Evolutionary conservation across 208 protist genomes (phyloP).

Genomic region (Angomonas ambiguus): DNA sequence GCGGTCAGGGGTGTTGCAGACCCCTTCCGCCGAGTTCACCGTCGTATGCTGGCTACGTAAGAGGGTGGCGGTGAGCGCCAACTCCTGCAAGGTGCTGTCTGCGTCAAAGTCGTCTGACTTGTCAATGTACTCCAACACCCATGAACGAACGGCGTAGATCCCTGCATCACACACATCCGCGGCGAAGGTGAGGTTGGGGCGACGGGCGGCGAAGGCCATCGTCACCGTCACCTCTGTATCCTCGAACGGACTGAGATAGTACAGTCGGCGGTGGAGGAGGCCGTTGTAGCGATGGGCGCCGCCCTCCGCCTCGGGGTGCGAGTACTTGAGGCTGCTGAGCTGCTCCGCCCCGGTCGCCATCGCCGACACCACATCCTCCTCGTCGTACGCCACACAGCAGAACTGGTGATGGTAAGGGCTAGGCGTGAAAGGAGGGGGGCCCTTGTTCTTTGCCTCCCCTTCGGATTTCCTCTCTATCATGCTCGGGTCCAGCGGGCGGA

Average conservation of each 20-base stretch:
- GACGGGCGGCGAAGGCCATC: conserved; percentile 55
- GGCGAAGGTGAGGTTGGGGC: conserved; percentile 63
- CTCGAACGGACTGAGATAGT: conserved; percentile 59
- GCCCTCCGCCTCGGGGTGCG: background rate
- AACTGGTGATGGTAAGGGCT: background rate
- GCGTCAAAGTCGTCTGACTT: conserved; percentile 28
- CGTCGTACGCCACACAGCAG: conserved; percentile 13
- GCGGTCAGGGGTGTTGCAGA: conserved; percentile 44
- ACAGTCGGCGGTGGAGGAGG: conserved; percentile 50
- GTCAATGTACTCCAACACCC: conserved; percentile 71
- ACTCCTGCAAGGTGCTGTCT: background rate
- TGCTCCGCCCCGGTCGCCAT: conserved; percentile 7
- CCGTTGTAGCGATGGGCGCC: background rate
- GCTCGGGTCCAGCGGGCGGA: conserved; percentile 28
- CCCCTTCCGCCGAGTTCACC: conserved; percentile 35
- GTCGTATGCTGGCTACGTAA: conserved; percentile 25
- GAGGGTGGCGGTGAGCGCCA: background rate
- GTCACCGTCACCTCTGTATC: conserved; percentile 50
- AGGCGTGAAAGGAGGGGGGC: conserved; percentile 30
- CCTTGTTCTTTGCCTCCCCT: background rate
- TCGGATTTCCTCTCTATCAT: background rate
- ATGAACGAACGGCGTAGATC: conserved; percentile 65
- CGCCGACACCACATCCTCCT: background rate
- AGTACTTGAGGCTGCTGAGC: background rate
- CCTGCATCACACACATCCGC: conserved; percentile 65